A percentile compares a stretch with the other conserved stretches of the same genome.
phyloP scores from a whole-genome alignment of 148 eudicot species.

The Diospyros kaki region DNA sequence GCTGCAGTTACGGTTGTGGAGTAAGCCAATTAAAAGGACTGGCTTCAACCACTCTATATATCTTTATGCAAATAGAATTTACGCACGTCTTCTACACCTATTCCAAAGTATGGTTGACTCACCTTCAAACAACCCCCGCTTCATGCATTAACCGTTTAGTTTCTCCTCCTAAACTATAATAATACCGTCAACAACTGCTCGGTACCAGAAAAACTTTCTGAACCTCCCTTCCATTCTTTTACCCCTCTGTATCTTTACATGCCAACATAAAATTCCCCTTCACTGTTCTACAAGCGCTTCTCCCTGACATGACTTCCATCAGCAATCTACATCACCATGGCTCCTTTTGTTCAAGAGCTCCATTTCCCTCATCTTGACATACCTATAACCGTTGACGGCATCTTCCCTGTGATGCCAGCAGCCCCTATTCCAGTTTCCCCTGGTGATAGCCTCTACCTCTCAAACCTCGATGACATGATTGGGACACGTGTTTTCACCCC shows the following conservation, averaged over 20 bases:
- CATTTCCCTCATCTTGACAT: constrained; percentile 49
- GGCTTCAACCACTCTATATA: too few relatives aligned
- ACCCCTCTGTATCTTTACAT: constrained; percentile 22
- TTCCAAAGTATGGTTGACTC: not conserved
- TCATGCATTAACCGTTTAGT: not conserved
- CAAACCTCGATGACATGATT: constrained; percentile 83
- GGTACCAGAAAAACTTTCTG: constrained; percentile 8
- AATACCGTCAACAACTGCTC: not conserved
- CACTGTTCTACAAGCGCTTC: constrained; percentile 25
- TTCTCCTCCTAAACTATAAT: not conserved
- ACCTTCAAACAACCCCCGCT: not conserved
- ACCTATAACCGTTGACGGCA: constrained; percentile 43
- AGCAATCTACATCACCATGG: constrained; percentile 31
- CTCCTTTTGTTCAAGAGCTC: constrained; percentile 62
- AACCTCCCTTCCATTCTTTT: not conserved
- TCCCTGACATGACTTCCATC: not conserved
- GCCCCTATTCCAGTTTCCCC: constrained; percentile 38
- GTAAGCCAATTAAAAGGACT: too few relatives aligned
- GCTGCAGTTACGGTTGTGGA: too few relatives aligned
- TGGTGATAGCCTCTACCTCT: constrained; percentile 70
- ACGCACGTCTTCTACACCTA: not conserved
- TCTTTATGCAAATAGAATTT: not conserved
- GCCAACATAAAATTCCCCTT: not conserved
- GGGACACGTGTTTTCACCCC: constrained; percentile 92
- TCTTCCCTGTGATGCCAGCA: constrained; percentile 44